Conservation (phyloP, 495 filamentous ascomycete species). For the Apiosordaria backusii region DNA sequence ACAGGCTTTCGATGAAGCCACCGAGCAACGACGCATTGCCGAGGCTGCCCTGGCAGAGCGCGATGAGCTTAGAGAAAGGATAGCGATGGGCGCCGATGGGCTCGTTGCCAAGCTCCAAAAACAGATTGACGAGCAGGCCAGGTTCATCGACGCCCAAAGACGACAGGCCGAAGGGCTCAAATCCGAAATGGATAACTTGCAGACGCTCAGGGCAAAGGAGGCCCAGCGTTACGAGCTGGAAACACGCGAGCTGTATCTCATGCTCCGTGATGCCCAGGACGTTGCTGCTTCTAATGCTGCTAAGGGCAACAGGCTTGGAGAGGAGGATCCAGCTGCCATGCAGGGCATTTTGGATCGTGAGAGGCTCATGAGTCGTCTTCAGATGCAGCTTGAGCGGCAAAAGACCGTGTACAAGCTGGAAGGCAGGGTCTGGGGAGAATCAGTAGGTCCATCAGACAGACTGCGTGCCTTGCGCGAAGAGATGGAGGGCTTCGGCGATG, state of each 20-base stretch:
- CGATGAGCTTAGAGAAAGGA: slow-evolving; percentile 90
- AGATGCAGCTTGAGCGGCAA: slow-evolving; percentile 90
- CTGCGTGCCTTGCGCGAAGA: slow-evolving; percentile 86
- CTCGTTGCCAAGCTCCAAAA: slow-evolving; percentile 89
- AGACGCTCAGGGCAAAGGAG: slow-evolving; percentile 83
- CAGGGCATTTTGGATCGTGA: slow-evolving; percentile 91
- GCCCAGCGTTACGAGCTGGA: slow-evolving; percentile 93
- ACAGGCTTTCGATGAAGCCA: slow-evolving; percentile 83
- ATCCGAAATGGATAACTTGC: slow-evolving; percentile 82
- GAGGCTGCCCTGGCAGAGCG: slow-evolving; percentile 94
- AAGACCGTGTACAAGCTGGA: slow-evolving; percentile 99
- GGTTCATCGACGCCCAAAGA: slow-evolving; percentile 82
- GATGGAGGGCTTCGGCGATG: slow-evolving; percentile 71
- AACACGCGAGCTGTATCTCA: slow-evolving; percentile 93
- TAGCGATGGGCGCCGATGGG: slow-evolving; percentile 91
- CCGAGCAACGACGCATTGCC: slow-evolving; percentile 84
- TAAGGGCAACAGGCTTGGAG: slow-evolving; percentile 58
- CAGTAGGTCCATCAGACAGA: slow-evolving; percentile 80
- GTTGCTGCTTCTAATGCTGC: slow-evolving; percentile 83
- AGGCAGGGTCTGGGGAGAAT: slow-evolving; percentile 86
- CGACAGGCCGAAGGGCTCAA: slow-evolving; percentile 84
- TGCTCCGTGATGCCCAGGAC: slow-evolving; percentile 97
- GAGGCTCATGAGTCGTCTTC: slow-evolving; percentile 83
- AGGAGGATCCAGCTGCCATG: slow-evolving; percentile 71
- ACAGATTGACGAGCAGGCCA: slow-evolving; percentile 85